Evolutionary conservation across 1,284 basidiomycete species (phyloP).

Genomic region (Leccinum fallax): DNA sequence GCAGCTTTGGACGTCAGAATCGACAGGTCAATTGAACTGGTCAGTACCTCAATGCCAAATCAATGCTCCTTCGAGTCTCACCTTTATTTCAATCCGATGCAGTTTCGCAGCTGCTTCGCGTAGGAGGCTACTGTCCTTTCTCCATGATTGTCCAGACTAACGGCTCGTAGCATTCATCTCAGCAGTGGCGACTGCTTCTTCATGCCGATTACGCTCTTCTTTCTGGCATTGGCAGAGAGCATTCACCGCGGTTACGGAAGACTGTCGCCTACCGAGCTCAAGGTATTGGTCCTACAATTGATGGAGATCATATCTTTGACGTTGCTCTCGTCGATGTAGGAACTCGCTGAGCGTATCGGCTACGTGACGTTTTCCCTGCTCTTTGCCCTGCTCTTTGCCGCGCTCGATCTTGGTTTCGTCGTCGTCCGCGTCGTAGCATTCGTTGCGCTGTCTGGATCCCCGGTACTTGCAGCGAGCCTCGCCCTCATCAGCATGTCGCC

Average conservation of each 20-base stretch:
- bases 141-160: constrained; percentile 3
- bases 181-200: no score
- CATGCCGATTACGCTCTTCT: no score
- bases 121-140: constrained; percentile 3
- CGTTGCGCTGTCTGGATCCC: constrained; percentile 15
- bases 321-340: constrained; percentile 6
- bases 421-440: constrained; percentile 22
- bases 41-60: constrained; percentile 5
- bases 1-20: constrained; percentile 17
- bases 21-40: constrained; percentile 30
- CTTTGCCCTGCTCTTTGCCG: constrained; percentile 21
- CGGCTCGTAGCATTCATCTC: background rate
- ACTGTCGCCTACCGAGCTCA: no score
- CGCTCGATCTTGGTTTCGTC: constrained; percentile 25
- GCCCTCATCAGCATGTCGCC: constrained; percentile 21
- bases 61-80: constrained; percentile 2
- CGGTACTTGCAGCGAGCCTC: constrained; percentile 20
- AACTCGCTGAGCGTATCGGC: constrained; percentile 17
- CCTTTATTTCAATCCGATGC: background rate
- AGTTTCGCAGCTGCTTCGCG: constrained; percentile 32
- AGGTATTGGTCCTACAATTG: background rate
- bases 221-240: no score
- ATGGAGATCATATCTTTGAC: background rate
- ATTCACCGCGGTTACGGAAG: no score
- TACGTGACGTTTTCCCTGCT: constrained; percentile 6